phyloP scores from a whole-genome alignment of 2,329 filamentous ascomycete genomes.

The Pleoardoris graminearum region DNA sequence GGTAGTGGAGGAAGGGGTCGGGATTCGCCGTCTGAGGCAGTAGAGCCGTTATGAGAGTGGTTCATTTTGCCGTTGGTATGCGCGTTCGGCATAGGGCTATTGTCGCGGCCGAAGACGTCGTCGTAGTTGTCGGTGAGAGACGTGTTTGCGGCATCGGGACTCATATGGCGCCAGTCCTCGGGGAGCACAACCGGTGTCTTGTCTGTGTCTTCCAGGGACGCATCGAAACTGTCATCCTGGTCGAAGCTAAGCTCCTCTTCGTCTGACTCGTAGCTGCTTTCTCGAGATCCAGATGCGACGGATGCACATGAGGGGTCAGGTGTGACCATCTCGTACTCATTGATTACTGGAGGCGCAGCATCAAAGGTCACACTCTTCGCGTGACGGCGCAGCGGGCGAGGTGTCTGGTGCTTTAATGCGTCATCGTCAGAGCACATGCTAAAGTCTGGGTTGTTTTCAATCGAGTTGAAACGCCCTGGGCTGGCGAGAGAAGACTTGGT shows the following conservation, averaged over 20 bases:
- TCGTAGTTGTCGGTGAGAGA: constrained; percentile 60
- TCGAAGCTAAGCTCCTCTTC: constrained; percentile 69
- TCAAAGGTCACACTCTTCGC: constrained; percentile 98
- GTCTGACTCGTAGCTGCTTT: constrained; percentile 86
- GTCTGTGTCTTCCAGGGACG: constrained; percentile 90
- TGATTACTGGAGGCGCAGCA: constrained; percentile 86
- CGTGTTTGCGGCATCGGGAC: constrained; percentile 62
- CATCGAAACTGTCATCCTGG: constrained; percentile 90
- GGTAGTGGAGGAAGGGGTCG: constrained; percentile 87
- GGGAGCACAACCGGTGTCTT: constrained; percentile 98
- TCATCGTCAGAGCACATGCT: constrained; percentile 49
- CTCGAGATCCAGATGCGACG: constrained; percentile 82
- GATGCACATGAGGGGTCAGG: constrained; percentile 81
- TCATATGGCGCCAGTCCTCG: constrained; percentile 89
- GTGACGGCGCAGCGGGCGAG: constrained; percentile 75
- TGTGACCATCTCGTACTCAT: constrained; percentile 98
- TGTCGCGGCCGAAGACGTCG: constrained; percentile 68
- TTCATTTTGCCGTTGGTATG: constrained; percentile 50
- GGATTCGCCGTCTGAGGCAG: constrained; percentile 77
- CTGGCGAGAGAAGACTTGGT: constrained; percentile 86
- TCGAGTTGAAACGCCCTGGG: constrained; percentile 58
- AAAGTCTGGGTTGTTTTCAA: constrained; percentile 42
- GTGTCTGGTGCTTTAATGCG: constrained; percentile 63
- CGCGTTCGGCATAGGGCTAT: constrained; percentile 67
- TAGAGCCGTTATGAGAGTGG: constrained; percentile 66